Conservation (phyloP, 768 basidiomycete genomes). For the Auricularia auricula-judae region DNA sequence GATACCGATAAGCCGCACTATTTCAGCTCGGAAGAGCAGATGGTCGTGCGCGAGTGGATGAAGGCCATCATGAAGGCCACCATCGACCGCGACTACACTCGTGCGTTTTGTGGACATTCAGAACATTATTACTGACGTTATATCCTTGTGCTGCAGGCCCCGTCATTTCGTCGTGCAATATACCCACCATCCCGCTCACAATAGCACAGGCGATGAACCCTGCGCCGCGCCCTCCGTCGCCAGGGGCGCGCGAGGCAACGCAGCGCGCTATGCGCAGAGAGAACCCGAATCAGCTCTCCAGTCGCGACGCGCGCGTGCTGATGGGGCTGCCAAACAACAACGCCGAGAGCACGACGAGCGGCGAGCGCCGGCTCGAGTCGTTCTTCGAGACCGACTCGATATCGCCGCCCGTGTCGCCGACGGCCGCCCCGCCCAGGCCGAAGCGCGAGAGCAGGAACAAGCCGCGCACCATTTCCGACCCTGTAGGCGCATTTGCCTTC, state of each 20-base stretch:
- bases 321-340: slow-evolving; percentile 43
- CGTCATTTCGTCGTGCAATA: slow-evolving; percentile 92
- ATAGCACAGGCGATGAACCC: slow-evolving; percentile 97
- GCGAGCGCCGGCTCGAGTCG: slow-evolving; percentile 41
- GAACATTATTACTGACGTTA: slow-evolving; percentile 8
- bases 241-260: slow-evolving; percentile 73
- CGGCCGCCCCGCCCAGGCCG: slow-evolving; percentile 48
- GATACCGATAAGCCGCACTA: slow-evolving; percentile 77
- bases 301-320: slow-evolving; percentile 61
- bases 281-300: slow-evolving; percentile 72
- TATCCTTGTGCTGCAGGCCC: slow-evolving; percentile 43
- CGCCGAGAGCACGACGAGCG: slow-evolving; percentile 25
- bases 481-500: slow-evolving; percentile 2
- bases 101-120: slow-evolving; percentile 32
- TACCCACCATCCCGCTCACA: slow-evolving; percentile 88
- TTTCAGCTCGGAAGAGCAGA: slow-evolving; percentile 87
- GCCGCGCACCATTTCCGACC: not conserved
- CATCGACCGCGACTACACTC: slow-evolving; percentile 85
- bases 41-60: slow-evolving; percentile 92
- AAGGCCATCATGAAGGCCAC: slow-evolving; percentile 99
- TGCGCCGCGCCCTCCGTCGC: slow-evolving; percentile 89
- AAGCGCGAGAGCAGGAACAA: slow-evolving; percentile 34
- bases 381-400: slow-evolving; percentile 28
- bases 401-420: not conserved
- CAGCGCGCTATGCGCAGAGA: slow-evolving; percentile 80